These are phyloP conservation scores for Chrysochromulina parva DNA, from an alignment of 78 protist genomes.

Conservation along the genomic window DNA sequence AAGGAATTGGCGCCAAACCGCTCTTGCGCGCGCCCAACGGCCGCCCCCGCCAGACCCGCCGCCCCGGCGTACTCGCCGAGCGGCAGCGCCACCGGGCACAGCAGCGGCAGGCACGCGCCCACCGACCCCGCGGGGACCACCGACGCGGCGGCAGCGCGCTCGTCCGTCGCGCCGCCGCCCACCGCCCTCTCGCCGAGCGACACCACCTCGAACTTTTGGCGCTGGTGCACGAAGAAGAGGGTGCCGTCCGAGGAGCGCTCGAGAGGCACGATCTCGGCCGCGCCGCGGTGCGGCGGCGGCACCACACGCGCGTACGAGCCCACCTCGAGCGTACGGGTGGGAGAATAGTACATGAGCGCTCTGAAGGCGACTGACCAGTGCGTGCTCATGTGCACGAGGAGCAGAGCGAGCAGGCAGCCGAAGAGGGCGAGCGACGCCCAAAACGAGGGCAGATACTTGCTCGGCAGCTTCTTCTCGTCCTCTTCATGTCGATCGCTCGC, in stretches of 20 bases:
- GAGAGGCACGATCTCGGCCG: not conserved
- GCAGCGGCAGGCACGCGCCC: not conserved
- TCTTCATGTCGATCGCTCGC: too few relatives aligned
- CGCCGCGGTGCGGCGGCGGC: not conserved
- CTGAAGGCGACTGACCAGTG: too few relatives aligned
- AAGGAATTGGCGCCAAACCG: slow-evolving; percentile 14
- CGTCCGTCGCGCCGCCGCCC: too few relatives aligned
- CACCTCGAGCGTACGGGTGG: too few relatives aligned
- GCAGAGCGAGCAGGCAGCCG: too few relatives aligned
- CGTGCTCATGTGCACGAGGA: too few relatives aligned
- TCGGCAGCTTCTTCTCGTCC: too few relatives aligned
- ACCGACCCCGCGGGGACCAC: not conserved
- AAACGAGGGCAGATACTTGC: too few relatives aligned
- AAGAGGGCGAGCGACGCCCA: too few relatives aligned
- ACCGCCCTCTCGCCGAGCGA: not conserved
- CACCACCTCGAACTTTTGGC: not conserved
- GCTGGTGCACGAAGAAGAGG: not conserved
- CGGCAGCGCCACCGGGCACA: not conserved
- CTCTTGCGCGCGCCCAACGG: too few relatives aligned
- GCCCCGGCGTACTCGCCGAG: not conserved
- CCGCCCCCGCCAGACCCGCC: not conserved
- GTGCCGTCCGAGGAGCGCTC: not conserved
- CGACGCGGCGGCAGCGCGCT: not conserved
- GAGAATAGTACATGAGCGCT: too few relatives aligned
- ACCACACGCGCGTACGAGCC: not conserved